phyloP scores from a whole-genome alignment of 495 filamentous ascomycete genomes.

The Mytilinidion resinicola region DNA sequence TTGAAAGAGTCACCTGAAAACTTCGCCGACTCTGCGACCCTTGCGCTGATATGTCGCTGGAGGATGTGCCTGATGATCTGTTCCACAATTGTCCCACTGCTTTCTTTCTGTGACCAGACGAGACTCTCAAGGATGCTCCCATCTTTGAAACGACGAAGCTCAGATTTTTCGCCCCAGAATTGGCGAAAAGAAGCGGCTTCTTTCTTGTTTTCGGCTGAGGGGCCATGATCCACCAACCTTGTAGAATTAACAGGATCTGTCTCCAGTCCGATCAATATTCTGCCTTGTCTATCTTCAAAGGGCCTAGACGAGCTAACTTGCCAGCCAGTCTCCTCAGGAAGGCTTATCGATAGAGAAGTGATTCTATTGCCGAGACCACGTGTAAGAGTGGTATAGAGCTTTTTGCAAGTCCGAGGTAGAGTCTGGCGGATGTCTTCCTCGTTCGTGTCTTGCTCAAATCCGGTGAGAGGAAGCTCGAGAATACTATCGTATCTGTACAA shows the following conservation, averaged over 20 bases:
- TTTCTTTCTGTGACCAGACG: constrained; percentile 65
- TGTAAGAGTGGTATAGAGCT: constrained; percentile 52
- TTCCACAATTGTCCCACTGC: constrained; percentile 58
- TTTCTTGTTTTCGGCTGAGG: constrained; percentile 69
- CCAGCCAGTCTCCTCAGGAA: constrained; percentile 34
- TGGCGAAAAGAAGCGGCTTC: constrained; percentile 60
- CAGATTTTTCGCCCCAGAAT: constrained; percentile 72
- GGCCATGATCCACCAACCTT: constrained; percentile 78
- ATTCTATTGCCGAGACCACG: constrained; percentile 70
- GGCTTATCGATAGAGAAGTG: constrained; percentile 46
- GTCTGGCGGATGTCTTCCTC: constrained; percentile 2
- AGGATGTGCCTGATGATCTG: constrained; percentile 76
- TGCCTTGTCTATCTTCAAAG: constrained; percentile 19
- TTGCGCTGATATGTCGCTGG: constrained; percentile 51
- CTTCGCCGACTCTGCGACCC: constrained; percentile 45
- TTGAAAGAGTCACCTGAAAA: constrained; percentile 60
- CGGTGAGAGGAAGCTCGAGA: constrained; percentile 26
- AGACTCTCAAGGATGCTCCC: constrained; percentile 71
- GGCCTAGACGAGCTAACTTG: constrained; percentile 3
- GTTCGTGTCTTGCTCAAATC: neutral
- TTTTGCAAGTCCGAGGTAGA: constrained; percentile 3
- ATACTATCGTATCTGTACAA: constrained; percentile 65
- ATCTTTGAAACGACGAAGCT: constrained; percentile 67
- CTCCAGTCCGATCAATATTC: constrained; percentile 58
- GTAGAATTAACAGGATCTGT: constrained; percentile 63